These are phyloP conservation scores for Theobroma cacao DNA, from an alignment of 345 rosid species.

Conservation along the genomic window DNA sequence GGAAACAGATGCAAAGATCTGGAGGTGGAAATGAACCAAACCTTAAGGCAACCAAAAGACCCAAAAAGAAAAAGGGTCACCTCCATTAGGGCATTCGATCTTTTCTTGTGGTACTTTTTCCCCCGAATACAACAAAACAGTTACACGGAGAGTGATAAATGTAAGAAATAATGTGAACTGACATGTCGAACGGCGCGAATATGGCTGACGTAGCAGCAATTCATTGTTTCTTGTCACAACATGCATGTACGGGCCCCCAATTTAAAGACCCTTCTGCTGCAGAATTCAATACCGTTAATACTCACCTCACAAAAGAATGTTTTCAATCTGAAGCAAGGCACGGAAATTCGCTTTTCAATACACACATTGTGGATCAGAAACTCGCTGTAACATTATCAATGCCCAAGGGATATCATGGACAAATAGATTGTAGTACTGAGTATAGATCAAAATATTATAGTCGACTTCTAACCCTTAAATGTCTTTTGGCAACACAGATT, in stretches of 20 bases:
- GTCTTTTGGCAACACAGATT: no score
- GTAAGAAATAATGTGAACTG: not conserved
- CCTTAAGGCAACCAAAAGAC: not conserved
- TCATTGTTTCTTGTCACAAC: not conserved
- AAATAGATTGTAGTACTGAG: no score
- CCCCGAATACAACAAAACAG: not conserved
- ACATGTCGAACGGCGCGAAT: not conserved
- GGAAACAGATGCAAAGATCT: not conserved
- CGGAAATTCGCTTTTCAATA: not conserved
- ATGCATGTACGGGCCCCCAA: not conserved
- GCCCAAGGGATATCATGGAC: no score
- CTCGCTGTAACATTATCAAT: not conserved
- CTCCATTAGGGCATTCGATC: not conserved
- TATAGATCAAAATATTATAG: no score
- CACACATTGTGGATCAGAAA: not conserved
- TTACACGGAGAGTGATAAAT: not conserved
- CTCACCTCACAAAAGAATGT: not conserved
- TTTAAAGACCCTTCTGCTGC: not conserved
- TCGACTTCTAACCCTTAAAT: no score
- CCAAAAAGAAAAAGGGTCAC: not conserved
- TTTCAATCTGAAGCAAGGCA: not conserved
- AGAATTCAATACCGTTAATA: not conserved
- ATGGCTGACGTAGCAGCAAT: not conserved
- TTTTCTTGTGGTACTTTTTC: not conserved
- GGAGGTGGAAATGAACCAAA: not conserved